Base-by-base conservation (phyloP, 2,329 filamentous ascomycete species). In the Colletotrichum cordylinicola region DNA sequence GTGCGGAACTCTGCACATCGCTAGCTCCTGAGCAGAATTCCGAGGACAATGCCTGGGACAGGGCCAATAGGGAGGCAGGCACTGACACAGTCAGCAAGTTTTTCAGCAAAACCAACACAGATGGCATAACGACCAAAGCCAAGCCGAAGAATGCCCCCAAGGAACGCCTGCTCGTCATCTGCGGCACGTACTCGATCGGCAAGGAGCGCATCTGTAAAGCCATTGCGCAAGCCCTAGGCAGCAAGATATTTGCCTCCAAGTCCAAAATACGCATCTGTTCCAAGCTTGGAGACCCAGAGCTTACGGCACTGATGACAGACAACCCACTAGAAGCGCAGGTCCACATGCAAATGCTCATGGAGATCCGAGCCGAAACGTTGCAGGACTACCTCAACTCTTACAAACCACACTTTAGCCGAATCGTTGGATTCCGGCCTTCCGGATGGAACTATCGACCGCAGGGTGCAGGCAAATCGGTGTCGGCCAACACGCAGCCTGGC, bases 151-250 rank as follows among this genome's bases (percentile, higher is more conserved):
- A 82, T 73, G 79, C 65, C 75, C 76, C 79, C 74, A 82, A 79
- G 74, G 82, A 94, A 62, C 93, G 95, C 6, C 89, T 99, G 4
- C 90, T 99, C 0, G 95, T 99, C 7, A 92, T 99, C 8, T 98
- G 98, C 76, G 97, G 97, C 60, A 99, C 97, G 1, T 99, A 99
- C 85, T 98, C 94, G 80, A 99, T 99, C 80, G 97, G 97, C 81
- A 99, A 99, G 85, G 97, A 99, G 84, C 94, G 96, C 55, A 96
- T 99, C 78, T 98, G 96, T 82, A 89, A 98, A 37, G 96, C 95
- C 58, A 98, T 99, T 78, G 97, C 97, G 6, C 92, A 93, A 80
- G 96, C 96, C 0, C 88, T 99, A 4, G 89, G 92, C 52, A 95
- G 93, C 79, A 98, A 98, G 82, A 98, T 99, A 77, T 99, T 94